Evolutionary conservation across 768 basidiomycete genomes (phyloP).

Genomic region (Russula olivacea): DNA sequence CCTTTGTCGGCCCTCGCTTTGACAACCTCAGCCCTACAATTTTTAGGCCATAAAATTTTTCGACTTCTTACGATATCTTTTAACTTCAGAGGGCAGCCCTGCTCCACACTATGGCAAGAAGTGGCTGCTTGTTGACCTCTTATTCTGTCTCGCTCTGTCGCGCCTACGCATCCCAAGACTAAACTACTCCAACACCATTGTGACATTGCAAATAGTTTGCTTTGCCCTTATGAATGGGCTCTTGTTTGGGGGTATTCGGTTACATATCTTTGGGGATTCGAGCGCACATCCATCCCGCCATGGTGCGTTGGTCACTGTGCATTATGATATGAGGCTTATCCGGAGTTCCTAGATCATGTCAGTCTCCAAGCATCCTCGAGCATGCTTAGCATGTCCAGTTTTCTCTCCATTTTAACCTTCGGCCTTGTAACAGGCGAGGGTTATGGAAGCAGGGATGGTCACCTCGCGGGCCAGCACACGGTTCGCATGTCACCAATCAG

Average conservation of each 20-base stretch:
- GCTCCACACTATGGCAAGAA: slow-evolving; percentile 47
- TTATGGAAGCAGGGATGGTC: slow-evolving; percentile 43
- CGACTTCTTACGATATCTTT: slow-evolving; percentile 55
- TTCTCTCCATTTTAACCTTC: slow-evolving; percentile 46
- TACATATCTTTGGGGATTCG: slow-evolving; percentile 42
- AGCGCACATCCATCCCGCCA: slow-evolving; percentile 19
- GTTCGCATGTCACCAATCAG: slow-evolving; percentile 91
- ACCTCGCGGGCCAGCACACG: slow-evolving; percentile 82
- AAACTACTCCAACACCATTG: slow-evolving; percentile 56
- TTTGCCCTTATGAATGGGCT: slow-evolving; percentile 63
- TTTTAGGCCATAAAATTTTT: slow-evolving; percentile 67
- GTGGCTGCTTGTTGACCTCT: slow-evolving; percentile 68
- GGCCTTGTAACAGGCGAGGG: slow-evolving; percentile 43
- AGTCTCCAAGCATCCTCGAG: slow-evolving; percentile 22
- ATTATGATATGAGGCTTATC: slow-evolving; percentile 18
- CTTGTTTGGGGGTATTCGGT: slow-evolving; percentile 63
- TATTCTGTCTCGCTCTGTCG: slow-evolving; percentile 51
- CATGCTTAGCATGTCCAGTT: slow-evolving; percentile 43
- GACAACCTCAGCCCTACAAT: neutral
- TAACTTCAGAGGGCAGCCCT: slow-evolving; percentile 39
- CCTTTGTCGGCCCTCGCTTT: neutral
- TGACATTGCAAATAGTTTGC: slow-evolving; percentile 54
- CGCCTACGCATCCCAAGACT: slow-evolving; percentile 70
- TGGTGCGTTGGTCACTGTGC: slow-evolving; percentile 20
- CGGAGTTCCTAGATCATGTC: slow-evolving; percentile 17